Evolutionary conservation across 495 filamentous ascomycete genomes (phyloP), one percentile per base, ranked within the genome.

Genomic region (Aspergillus affinis): DNA sequence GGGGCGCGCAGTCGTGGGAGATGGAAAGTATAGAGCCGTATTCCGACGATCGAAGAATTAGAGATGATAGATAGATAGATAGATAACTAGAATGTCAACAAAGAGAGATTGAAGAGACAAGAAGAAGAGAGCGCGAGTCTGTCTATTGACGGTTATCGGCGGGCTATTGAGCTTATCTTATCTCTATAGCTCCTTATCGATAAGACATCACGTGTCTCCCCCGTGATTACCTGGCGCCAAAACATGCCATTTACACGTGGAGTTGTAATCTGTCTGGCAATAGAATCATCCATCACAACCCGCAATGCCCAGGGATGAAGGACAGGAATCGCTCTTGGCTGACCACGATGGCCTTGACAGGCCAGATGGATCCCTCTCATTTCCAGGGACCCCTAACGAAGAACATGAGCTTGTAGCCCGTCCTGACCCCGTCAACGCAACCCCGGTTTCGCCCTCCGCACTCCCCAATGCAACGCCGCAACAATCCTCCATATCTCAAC

Each of bases 291-390:
- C 52, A 18, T 54, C 41, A 69, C 49, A 65, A 64, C 69, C 70
- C 77, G 74, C 70, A 58, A 81, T 81, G 78, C 71, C 73, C 62
- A 65, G 68, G 65, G 75, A 78, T 77, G 75, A 79, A 61, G 61
- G 55, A 64, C 61, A 63, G 41, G 55, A 66, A 65, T 64, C 58
- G 66, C 64, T 65, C 53, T 52, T 72, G 63, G 64, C 64, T 69
- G 74, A 66, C 51, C 63, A 58, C 45, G 55, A 71, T 68, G 69
- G 62, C 59, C 62, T 57, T 55, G 54, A 67, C 44, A 67, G 65
- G 45, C 56, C 61, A 64, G 20, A 61, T 76, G 41, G 62, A 78
- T 48, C 61, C 70, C 27, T 60, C 45, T 32, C 58, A 64, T 13
- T 59, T 64, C 45, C 51, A 48, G 19, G 69, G 9, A 27, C 21